Conservation (phyloP, 805 yeast species). For the Lipomyces yamadae region DNA sequence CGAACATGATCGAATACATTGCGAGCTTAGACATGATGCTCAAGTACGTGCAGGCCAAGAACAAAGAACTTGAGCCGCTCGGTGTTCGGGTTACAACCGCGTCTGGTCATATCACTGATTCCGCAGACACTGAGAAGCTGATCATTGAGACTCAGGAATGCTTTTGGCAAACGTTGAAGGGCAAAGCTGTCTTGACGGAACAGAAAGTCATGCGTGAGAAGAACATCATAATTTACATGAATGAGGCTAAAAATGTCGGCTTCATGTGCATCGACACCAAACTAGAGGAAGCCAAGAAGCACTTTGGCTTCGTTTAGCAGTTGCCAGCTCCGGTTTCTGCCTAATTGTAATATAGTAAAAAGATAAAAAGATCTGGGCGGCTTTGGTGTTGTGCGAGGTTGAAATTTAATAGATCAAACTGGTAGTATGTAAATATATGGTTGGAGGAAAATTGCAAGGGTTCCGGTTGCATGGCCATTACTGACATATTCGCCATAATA, state of each 20-base stretch:
- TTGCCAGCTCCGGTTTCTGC: constrained; percentile 27
- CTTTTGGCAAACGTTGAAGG: constrained; percentile 34
- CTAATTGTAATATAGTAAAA: neutral
- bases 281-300: constrained; percentile 34
- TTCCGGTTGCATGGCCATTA: too few relatives aligned
- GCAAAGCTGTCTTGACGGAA: constrained; percentile 25
- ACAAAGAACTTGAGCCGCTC: constrained; percentile 23
- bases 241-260: constrained; percentile 33
- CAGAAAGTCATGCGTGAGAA: constrained; percentile 30
- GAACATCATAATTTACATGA: constrained; percentile 26
- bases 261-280: constrained; percentile 35
- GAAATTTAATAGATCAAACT: neutral
- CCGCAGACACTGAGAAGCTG: constrained; percentile 32
- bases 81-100: constrained; percentile 36
- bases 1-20: constrained; percentile 33
- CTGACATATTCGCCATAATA: neutral
- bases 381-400: neutral
- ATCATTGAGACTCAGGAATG: constrained; percentile 28
- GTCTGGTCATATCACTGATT: constrained; percentile 36
- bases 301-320: constrained; percentile 30
- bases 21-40: constrained; percentile 27
- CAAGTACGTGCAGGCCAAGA: constrained; percentile 28
- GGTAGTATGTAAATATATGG: neutral
- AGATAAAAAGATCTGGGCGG: neutral
- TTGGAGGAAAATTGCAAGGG: too few relatives aligned